phyloP scores from a whole-genome alignment of 2,329 filamentous ascomycete species.

The Chrysosphaeria jannelii region DNA sequence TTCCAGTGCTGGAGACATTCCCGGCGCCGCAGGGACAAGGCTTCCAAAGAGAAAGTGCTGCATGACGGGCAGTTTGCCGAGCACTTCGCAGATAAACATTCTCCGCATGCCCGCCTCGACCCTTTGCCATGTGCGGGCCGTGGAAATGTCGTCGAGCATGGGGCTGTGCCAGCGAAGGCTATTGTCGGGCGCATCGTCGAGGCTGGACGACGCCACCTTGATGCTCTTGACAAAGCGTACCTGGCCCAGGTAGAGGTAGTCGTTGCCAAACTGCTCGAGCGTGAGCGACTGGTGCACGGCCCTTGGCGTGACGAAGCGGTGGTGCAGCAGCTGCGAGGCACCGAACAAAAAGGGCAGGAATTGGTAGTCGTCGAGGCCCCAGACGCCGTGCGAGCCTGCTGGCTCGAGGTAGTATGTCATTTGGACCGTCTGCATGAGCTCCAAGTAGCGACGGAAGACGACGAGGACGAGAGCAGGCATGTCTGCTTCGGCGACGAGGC shows the following conservation, averaged over 20 bases:
- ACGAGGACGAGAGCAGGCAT: conserved; percentile 47
- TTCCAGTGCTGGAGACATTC: conserved; percentile 36
- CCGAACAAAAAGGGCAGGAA: conserved; percentile 92
- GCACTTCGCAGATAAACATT: conserved; percentile 85
- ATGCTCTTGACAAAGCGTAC: conserved; percentile 85
- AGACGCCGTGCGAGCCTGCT: conserved; percentile 87
- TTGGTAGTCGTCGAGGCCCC: conserved; percentile 92
- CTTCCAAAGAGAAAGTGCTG: conserved; percentile 92
- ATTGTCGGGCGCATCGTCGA: conserved; percentile 31
- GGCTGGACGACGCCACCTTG: conserved; percentile 17
- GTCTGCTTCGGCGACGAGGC: conserved; percentile 28
- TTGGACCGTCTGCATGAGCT: conserved; percentile 66
- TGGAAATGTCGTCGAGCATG: conserved; percentile 93
- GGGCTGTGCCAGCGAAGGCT: conserved; percentile 88
- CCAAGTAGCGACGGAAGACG: conserved; percentile 58
- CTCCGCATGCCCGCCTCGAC: conserved; percentile 84
- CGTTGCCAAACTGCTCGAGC: conserved; percentile 55
- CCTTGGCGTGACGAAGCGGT: conserved; percentile 49
- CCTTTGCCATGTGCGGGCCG: conserved; percentile 69
- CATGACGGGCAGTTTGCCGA: conserved; percentile 89
- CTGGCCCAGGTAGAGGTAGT: conserved; percentile 79
- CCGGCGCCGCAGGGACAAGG: conserved; percentile 47
- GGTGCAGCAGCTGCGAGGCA: conserved; percentile 62
- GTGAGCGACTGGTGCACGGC: conserved; percentile 70
- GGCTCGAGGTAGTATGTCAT: conserved; percentile 89